These are phyloP conservation scores for Cercospora sesami DNA, from an alignment of 2,329 filamentous ascomycete species.

Conservation along the genomic window DNA sequence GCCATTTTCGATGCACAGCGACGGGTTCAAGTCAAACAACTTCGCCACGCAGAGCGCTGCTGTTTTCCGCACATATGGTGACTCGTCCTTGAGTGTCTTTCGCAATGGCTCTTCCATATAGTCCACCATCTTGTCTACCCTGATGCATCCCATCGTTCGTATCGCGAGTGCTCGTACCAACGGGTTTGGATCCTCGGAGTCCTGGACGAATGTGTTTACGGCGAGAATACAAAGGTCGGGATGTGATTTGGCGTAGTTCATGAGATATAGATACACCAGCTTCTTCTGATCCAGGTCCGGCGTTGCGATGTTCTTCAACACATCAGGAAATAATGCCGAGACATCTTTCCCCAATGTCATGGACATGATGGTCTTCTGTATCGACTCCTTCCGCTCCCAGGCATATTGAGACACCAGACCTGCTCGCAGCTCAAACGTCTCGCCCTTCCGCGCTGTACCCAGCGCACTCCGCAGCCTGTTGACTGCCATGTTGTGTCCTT, in stretches of 20 bases:
- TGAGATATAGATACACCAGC: conserved; percentile 95
- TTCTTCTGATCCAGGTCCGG: conserved; percentile 97
- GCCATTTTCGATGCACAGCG: conserved; percentile 93
- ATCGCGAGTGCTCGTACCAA: conserved; percentile 92
- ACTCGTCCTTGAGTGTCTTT: conserved; percentile 95
- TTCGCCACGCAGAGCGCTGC: conserved; percentile 97
- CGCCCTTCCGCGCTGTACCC: conserved; percentile 88
- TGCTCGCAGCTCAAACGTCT: conserved; percentile 95
- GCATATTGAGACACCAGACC: conserved; percentile 98
- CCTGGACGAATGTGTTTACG: conserved; percentile 98
- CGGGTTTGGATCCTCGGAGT: conserved; percentile 97
- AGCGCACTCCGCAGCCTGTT: conserved; percentile 95
- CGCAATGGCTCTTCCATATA: conserved; percentile 98
- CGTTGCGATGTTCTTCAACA: conserved; percentile 98
- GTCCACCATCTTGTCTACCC: conserved; percentile 99
- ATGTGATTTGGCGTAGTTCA: conserved; percentile 99
- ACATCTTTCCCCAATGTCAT: conserved; percentile 99
- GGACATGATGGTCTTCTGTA: conserved; percentile 99
- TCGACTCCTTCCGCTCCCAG: conserved; percentile 96
- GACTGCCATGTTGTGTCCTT: conserved; percentile 69
- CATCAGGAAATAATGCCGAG: conserved; percentile 93
- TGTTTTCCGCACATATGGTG: conserved; percentile 96
- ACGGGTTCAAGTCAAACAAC: conserved; percentile 89
- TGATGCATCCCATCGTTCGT: conserved; percentile 96
- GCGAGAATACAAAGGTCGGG: conserved; percentile 97